phyloP scores from a whole-genome alignment of 768 basidiomycete genomes.

The Kwoniella sp. region DNA sequence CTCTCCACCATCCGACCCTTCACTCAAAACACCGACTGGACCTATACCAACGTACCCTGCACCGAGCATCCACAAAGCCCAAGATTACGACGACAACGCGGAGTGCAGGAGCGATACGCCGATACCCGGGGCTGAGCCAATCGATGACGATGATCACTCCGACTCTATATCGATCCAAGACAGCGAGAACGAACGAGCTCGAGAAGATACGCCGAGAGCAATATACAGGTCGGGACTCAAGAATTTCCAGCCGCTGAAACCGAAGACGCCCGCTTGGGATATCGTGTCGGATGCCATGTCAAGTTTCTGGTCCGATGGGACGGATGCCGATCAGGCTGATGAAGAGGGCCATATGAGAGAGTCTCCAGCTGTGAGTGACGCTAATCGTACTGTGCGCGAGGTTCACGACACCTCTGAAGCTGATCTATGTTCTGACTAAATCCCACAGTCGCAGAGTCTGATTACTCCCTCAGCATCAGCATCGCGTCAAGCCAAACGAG shows the following conservation, averaged over 20 bases:
- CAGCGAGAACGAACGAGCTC: neutral
- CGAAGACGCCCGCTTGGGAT: constrained; percentile 13
- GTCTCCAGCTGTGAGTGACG: constrained; percentile 7
- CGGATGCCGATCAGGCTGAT: constrained; percentile 16
- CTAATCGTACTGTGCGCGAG: no score
- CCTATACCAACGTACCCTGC: neutral
- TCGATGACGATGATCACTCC: neutral
- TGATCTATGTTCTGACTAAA: no score
- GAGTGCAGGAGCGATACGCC: neutral
- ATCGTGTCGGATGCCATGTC: constrained; percentile 18
- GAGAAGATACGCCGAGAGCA: neutral
- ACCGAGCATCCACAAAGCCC: neutral
- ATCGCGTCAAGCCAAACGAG: neutral
- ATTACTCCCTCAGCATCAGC: constrained; percentile 18
- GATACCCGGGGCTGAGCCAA: neutral
- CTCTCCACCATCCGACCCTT: neutral
- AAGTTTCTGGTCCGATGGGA: constrained; percentile 16
- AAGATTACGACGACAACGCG: neutral
- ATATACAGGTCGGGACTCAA: neutral
- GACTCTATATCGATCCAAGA: neutral
- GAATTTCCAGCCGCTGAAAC: neutral
- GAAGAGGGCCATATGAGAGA: constrained; percentile 7
- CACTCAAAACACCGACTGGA: neutral
- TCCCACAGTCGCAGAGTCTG: constrained; percentile 8
- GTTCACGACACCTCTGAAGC: no score